A percentile compares a stretch with the other conserved stretches of the same genome.
phyloP scores from a whole-genome alignment of 2,329 filamentous ascomycete species.

The Coccinonectria pachysandricola region DNA sequence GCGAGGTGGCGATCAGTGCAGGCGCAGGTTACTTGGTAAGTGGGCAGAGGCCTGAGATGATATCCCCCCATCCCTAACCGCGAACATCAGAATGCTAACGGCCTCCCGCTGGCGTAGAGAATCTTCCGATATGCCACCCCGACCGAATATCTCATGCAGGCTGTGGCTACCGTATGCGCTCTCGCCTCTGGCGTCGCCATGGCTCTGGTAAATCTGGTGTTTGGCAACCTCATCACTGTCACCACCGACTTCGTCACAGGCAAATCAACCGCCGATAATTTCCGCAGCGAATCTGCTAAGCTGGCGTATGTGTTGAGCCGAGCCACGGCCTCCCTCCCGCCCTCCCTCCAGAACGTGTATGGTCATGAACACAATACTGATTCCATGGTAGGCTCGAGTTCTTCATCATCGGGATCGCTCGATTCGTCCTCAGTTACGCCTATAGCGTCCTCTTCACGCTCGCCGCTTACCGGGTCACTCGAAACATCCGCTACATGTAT shows the following conservation, averaged over 20 bases:
- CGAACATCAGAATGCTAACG: no score
- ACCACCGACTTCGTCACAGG: background rate
- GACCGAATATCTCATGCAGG: background rate
- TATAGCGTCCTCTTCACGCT: constrained; percentile 33
- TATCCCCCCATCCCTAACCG: no score
- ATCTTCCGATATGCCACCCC: background rate
- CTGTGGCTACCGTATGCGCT: background rate
- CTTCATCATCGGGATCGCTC: constrained; percentile 44
- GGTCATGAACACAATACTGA: no score
- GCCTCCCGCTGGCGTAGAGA: background rate
- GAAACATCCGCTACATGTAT: constrained; percentile 35
- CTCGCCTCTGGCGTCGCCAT: background rate
- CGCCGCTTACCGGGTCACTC: constrained; percentile 36
- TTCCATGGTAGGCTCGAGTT: constrained; percentile 44
- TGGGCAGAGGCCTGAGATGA: background rate
- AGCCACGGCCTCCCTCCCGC: no score
- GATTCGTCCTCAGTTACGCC: constrained; percentile 37
- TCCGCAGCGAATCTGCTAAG: no score
- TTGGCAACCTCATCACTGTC: background rate
- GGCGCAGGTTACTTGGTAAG: constrained; percentile 1
- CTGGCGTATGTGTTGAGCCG: no score
- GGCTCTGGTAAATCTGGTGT: background rate
- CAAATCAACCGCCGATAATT: no score
- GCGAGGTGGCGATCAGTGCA: no score
- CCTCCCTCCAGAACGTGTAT: no score